Conservation (phyloP, 495 filamentous ascomycete species). For the Apodospora peruviana region DNA sequence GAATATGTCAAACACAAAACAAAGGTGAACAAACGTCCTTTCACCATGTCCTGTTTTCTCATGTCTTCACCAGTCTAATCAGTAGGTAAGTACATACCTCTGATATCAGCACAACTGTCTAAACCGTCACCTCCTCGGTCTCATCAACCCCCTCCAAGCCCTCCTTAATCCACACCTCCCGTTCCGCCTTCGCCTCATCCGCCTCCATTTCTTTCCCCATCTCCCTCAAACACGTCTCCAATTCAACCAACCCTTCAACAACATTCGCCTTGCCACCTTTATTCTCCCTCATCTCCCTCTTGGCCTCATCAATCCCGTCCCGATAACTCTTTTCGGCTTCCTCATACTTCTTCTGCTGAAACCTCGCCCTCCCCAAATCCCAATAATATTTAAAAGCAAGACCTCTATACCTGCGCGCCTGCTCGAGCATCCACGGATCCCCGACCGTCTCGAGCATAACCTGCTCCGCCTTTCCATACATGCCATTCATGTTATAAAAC, state of each 20-base stretch:
- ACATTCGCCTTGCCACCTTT: background rate
- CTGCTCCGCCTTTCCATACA: background rate
- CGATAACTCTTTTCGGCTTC: conserved; percentile 1
- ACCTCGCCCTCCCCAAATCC: background rate
- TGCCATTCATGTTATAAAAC: conserved; percentile 5
- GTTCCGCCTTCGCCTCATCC: background rate
- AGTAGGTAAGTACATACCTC: too few species aligned
- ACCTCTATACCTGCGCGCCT: background rate
- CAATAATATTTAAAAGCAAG: conserved; percentile 2
- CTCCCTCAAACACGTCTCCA: conserved; percentile 6
- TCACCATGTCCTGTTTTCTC: too few species aligned
- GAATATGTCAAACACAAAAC: too few species aligned
- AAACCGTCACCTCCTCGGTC: background rate
- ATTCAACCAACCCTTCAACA: conserved; percentile 1
- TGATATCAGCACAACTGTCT: too few species aligned
- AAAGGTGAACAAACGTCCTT: too few species aligned
- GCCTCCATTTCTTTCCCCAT: conserved; percentile 3
- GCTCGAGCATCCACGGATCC: background rate
- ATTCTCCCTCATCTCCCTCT: background rate
- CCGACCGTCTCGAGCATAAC: background rate
- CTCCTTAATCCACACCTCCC: conserved; percentile 3
- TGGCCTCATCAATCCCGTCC: conserved; percentile 1
- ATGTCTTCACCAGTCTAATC: too few species aligned
- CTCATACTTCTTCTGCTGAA: background rate
- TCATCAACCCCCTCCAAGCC: conserved; percentile 3